Evolutionary conservation across 768 basidiomycete species (phyloP).

Genomic region (Podaxis pistillaris): DNA sequence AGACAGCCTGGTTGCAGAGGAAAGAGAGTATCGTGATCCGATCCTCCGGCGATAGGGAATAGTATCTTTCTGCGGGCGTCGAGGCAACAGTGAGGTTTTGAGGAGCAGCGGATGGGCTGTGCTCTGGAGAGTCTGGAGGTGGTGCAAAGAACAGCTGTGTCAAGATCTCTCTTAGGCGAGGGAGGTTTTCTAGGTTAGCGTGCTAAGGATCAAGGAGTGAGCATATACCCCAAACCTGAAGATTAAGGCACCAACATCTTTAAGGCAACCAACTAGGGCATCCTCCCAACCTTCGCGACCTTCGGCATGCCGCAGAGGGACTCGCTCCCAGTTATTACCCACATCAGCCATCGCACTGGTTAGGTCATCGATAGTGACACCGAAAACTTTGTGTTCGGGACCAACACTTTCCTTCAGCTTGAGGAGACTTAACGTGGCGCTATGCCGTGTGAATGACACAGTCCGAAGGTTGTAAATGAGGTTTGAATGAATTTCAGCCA

Average conservation of each 20-base stretch:
- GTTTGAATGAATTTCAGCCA: conserved; percentile 86
- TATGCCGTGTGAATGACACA: conserved; percentile 72
- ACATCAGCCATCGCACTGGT: conserved; percentile 71
- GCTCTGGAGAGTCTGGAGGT: conserved; percentile 41
- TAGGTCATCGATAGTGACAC: conserved; percentile 62
- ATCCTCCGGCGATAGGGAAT: conserved; percentile 68
- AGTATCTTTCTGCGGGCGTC: conserved; percentile 68
- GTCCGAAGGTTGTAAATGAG: conserved; percentile 91
- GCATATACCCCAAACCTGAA: neutral
- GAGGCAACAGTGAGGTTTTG: conserved; percentile 42
- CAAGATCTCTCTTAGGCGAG: conserved; percentile 67
- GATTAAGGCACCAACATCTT: conserved; percentile 64
- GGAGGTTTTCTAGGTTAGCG: conserved; percentile 70
- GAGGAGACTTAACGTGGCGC: conserved; percentile 67
- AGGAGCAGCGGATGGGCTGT: conserved; percentile 43
- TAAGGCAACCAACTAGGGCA: conserved; percentile 81
- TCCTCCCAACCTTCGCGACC: conserved; percentile 90
- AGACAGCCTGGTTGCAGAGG: conserved; percentile 86
- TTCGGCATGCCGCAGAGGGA: conserved; percentile 70
- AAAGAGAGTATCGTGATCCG: conserved; percentile 86
- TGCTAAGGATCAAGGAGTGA: conserved; percentile 45
- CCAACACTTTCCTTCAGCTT: conserved; percentile 36
- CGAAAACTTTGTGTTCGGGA: conserved; percentile 44
- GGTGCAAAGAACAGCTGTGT: conserved; percentile 74
- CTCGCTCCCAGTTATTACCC: conserved; percentile 86